Conservation (phyloP, 495 filamentous ascomycete genomes). For the Podospora pseudopauciseta region DNA sequence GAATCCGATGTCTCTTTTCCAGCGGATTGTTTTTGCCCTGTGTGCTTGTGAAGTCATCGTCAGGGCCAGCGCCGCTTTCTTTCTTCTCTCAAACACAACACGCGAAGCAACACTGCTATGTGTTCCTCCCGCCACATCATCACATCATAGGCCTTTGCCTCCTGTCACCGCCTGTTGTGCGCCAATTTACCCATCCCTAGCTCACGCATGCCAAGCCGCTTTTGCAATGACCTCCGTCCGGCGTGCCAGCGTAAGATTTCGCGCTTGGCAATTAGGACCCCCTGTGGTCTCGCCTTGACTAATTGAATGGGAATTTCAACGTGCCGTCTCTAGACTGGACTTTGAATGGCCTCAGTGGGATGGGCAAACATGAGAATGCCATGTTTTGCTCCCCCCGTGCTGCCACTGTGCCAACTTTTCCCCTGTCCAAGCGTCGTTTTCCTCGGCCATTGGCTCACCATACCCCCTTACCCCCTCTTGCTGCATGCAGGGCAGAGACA, state of each 20-base stretch:
- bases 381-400: slow-evolving; percentile 2
- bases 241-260: not conserved
- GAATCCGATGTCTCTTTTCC: not conserved
- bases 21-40: not conserved
- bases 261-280: not conserved
- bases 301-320: slow-evolving; percentile 8
- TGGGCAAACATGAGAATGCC: slow-evolving; percentile 18
- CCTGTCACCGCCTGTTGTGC: not conserved
- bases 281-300: not conserved
- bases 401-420: slow-evolving; percentile 25
- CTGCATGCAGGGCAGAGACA: slow-evolving; percentile 7
- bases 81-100: not conserved
- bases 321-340: not conserved
- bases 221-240: not conserved
- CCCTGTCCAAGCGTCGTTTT: not conserved
- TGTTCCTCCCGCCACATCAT: not conserved
- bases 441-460: slow-evolving; percentile 6
- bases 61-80: not conserved
- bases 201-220: not conserved
- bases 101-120: too few relatives aligned
- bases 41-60: not conserved
- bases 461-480: not conserved
- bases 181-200: not conserved
- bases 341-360: slow-evolving; percentile 19
- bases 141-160: not conserved